phyloP scores from a whole-genome alignment of 768 basidiomycete species.

The Gyrodon lividus region DNA sequence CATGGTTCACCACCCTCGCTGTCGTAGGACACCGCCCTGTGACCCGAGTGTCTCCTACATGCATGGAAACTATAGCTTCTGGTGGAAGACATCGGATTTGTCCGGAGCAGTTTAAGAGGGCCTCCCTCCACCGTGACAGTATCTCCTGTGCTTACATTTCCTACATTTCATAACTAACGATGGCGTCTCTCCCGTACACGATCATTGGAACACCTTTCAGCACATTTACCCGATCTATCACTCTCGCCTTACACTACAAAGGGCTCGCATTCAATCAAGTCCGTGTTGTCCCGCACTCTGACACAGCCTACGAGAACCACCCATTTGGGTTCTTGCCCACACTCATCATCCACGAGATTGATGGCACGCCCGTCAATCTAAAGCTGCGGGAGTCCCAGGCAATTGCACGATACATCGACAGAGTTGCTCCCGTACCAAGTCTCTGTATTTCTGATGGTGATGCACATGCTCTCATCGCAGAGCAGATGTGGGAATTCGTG shows the following conservation, averaged over 20 bases:
- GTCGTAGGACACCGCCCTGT: neutral
- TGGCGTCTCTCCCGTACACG: slow-evolving; percentile 24
- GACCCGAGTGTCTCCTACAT: neutral
- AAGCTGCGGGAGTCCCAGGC: slow-evolving; percentile 30
- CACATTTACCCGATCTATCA: slow-evolving; percentile 33
- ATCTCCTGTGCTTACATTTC: neutral
- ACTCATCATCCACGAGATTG: slow-evolving; percentile 28
- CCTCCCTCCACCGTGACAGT: too few species aligned
- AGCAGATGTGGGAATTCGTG: slow-evolving; percentile 36
- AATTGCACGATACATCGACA: slow-evolving; percentile 31
- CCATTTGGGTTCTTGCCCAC: slow-evolving; percentile 34
- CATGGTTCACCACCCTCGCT: neutral
- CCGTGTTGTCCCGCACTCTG: slow-evolving; percentile 26
- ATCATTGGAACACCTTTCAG: slow-evolving; percentile 34
- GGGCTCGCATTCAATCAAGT: slow-evolving; percentile 26
- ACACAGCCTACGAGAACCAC: slow-evolving; percentile 27
- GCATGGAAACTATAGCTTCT: neutral
- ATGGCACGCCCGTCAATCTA: slow-evolving; percentile 21
- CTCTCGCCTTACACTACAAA: slow-evolving; percentile 30
- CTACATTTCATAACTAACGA: slow-evolving; percentile 1
- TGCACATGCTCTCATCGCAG: slow-evolving; percentile 19
- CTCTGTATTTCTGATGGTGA: slow-evolving; percentile 22
- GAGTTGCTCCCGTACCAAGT: slow-evolving; percentile 27
- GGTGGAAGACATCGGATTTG: neutral
- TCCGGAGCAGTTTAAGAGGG: slow-evolving; percentile 4